Conservation (phyloP, 1,284 basidiomycete species). For the Phenoliferia sp. region DNA sequence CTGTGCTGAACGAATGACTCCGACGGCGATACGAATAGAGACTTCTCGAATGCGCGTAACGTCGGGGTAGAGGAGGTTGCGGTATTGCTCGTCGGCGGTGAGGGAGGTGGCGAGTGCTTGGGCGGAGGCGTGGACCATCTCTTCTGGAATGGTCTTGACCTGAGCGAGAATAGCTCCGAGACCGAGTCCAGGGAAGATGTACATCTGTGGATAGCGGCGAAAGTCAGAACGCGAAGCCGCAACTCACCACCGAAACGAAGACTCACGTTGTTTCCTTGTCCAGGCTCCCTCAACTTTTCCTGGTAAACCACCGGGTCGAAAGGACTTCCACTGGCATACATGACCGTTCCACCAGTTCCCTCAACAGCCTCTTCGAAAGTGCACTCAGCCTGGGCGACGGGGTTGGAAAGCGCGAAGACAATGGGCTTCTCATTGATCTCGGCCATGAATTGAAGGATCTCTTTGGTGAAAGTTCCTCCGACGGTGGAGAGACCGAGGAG, state of each 20-base stretch:
- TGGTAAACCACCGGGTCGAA: constrained; percentile 65
- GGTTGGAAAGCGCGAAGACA: constrained; percentile 95
- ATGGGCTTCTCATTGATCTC: constrained; percentile 79
- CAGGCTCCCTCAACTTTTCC: constrained; percentile 64
- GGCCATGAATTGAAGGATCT: constrained; percentile 77
- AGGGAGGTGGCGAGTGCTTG: constrained; percentile 73
- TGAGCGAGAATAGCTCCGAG: constrained; percentile 69
- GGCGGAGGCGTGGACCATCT: constrained; percentile 50
- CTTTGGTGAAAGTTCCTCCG: constrained; percentile 71
- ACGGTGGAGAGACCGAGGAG: constrained; percentile 86
- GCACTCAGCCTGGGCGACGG: constrained; percentile 56
- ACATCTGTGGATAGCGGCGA: constrained; percentile 7
- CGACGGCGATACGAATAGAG: constrained; percentile 63
- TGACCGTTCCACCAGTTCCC: constrained; percentile 62
- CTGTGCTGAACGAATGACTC: constrained; percentile 73
- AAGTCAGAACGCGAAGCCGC: neutral
- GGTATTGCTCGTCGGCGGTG: constrained; percentile 57
- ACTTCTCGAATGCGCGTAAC: constrained; percentile 68
- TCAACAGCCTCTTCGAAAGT: constrained; percentile 74
- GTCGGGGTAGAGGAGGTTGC: constrained; percentile 35
- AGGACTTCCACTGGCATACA: constrained; percentile 88
- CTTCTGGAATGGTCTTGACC: constrained; percentile 49
- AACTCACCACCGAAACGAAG: constrained; percentile 46
- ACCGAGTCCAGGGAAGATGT: constrained; percentile 59
- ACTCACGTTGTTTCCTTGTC: constrained; percentile 90